A percentile compares a stretch with the other conserved stretches of the same genome.
phyloP scores from a whole-genome alignment of 192 early-diverging fungal genomes.

The Podila clonocystis region DNA sequence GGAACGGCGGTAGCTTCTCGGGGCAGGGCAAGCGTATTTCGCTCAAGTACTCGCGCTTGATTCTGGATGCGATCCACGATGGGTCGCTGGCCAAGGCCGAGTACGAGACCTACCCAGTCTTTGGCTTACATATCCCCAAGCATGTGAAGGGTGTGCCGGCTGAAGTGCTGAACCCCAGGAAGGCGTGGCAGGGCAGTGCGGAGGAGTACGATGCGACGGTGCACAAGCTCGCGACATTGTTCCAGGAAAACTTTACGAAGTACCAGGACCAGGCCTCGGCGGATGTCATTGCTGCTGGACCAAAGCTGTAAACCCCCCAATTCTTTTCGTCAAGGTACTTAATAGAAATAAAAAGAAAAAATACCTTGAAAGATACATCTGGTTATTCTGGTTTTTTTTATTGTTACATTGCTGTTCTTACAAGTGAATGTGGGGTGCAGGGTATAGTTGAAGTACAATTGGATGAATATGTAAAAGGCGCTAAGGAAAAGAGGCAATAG shows the following conservation, averaged over 20 bases:
- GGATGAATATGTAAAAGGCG: no score
- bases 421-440: no score
- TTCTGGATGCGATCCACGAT: slow-evolving; percentile 95
- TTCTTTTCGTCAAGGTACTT: no score
- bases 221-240: slow-evolving; percentile 81
- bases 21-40: slow-evolving; percentile 86
- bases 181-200: slow-evolving; percentile 81
- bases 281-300: slow-evolving; percentile 78
- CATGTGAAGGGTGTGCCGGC: slow-evolving; percentile 77
- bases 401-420: no score
- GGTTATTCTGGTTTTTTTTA: no score
- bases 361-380: no score
- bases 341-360: no score
- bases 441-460: no score
- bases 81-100: slow-evolving; percentile 87
- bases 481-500: no score
- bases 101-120: slow-evolving; percentile 87
- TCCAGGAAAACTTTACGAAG: slow-evolving; percentile 86
- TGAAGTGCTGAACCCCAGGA: slow-evolving; percentile 90
- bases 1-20: slow-evolving; percentile 93
- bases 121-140: slow-evolving; percentile 90
- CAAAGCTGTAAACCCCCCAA: slow-evolving; percentile 15
- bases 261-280: slow-evolving; percentile 71
- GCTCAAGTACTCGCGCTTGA: slow-evolving; percentile 95
- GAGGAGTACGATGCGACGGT: slow-evolving; percentile 71